Percentiles rank a stretch among this genome's conserved stretches.
Conservation (phyloP, 2,329 filamentous ascomycete species). For the Exophiala dermatitidis region DNA sequence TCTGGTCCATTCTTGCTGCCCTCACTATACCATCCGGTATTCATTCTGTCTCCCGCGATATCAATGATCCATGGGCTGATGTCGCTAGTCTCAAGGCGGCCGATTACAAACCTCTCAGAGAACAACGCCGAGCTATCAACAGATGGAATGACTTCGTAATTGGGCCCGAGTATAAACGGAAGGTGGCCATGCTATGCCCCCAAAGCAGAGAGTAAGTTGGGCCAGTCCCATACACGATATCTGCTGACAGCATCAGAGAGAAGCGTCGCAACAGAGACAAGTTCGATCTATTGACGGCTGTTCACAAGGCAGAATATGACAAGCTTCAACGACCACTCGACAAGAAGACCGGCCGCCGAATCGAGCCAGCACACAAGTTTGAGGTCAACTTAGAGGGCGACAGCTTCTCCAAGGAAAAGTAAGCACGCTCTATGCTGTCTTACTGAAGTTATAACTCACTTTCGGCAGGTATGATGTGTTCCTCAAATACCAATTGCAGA, state of each 20-base stretch:
- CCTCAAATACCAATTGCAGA: constrained; percentile 40
- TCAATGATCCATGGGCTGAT: constrained; percentile 6
- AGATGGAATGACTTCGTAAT: constrained; percentile 43
- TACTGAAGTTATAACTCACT: background rate
- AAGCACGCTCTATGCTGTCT: constrained; percentile 21
- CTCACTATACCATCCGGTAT: constrained; percentile 59
- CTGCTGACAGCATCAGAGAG: constrained; percentile 31
- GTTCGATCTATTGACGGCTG: constrained; percentile 38
- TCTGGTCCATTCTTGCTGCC: constrained; percentile 74
- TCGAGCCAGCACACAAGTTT: constrained; percentile 45
- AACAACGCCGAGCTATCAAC: constrained; percentile 44
- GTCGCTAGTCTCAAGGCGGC: constrained; percentile 36
- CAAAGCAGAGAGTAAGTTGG: constrained; percentile 38
- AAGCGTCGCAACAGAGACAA: constrained; percentile 38
- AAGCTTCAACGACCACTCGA: constrained; percentile 39
- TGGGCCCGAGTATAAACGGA: constrained; percentile 42
- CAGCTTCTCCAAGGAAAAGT: constrained; percentile 42
- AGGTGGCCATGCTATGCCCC: constrained; percentile 41
- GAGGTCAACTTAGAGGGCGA: constrained; percentile 44
- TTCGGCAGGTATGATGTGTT: constrained; percentile 39
- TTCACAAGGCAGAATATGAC: constrained; percentile 41
- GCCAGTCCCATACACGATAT: background rate
- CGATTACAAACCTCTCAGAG: constrained; percentile 38
- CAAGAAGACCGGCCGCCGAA: constrained; percentile 37
- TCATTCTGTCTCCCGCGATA: background rate